phyloP scores from a whole-genome alignment of 805 yeast species.

The Dipodascus albidus region DNA sequence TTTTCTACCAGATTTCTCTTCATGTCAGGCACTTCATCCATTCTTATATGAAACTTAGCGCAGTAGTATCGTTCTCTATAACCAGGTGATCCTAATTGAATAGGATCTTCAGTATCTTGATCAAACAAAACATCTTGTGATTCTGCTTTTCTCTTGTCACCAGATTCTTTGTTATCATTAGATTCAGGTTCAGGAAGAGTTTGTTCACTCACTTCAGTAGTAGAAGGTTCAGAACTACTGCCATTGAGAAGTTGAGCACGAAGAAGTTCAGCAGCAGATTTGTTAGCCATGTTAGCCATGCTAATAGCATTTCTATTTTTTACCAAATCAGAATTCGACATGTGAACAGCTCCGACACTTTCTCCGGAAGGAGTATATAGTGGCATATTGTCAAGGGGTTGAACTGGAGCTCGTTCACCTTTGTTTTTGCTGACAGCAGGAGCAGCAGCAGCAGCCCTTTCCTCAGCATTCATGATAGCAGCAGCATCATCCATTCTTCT shows the following conservation, averaged over 20 bases:
- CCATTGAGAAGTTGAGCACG: conserved; percentile 26
- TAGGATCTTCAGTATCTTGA: conserved; percentile 38
- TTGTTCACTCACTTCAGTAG: conserved; percentile 7
- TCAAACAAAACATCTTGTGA: conserved; percentile 20
- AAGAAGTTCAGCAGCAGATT: conserved; percentile 54
- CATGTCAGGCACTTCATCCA: conserved; percentile 38
- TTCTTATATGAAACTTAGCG: conserved; percentile 50
- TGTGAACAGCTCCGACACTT: conserved; percentile 52
- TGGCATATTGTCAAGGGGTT: conserved; percentile 62
- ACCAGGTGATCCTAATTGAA: conserved; percentile 79
- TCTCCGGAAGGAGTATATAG: conserved; percentile 68
- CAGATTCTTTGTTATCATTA: conserved; percentile 9
- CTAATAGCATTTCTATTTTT: conserved; percentile 49
- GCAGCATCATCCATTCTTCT: conserved; percentile 6
- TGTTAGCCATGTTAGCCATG: conserved; percentile 60
- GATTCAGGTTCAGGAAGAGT: conserved; percentile 10
- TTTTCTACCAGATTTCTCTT: conserved; percentile 52
- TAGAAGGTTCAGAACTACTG: conserved; percentile 6
- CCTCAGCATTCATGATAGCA: conserved; percentile 3
- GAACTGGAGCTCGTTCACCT: conserved; percentile 62
- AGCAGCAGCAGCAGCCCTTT: not conserved
- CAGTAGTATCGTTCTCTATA: conserved; percentile 72
- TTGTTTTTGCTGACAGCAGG: conserved; percentile 39
- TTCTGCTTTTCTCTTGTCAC: conserved; percentile 13
- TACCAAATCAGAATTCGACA: conserved; percentile 62